A percentile compares a stretch with the other conserved stretches of the same genome.
These are phyloP conservation scores for Mortierella sp. DNA, from an alignment of 371 early-diverging fungal species.

Conservation along the genomic window DNA sequence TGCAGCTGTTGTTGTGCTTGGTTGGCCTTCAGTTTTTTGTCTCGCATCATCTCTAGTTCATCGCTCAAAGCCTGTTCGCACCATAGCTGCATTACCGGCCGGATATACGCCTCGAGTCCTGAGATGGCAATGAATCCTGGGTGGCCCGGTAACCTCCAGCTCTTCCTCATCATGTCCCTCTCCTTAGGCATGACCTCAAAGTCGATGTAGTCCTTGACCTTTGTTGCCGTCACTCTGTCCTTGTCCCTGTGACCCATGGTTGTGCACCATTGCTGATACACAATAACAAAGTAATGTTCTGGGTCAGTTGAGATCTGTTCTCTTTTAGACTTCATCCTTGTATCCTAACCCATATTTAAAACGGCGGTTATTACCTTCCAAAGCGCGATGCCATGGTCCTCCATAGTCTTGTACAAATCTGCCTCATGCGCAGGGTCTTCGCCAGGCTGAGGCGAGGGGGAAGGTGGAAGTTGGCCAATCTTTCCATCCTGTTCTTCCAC, in stretches of 20 bases:
- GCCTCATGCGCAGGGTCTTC: neutral
- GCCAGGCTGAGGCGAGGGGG: neutral
- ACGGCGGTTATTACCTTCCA: neutral
- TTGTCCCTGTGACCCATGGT: neutral
- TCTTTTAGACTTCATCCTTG: too few relatives aligned
- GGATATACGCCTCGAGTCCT: neutral
- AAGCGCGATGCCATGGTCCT: neutral
- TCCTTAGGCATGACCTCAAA: neutral
- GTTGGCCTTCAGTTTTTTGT: neutral
- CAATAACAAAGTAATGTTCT: neutral
- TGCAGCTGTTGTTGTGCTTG: neutral
- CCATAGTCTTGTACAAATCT: neutral
- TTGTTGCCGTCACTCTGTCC: neutral
- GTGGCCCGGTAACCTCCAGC: neutral
- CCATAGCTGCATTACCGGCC: neutral
- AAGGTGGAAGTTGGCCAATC: neutral
- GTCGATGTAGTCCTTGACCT: slow-evolving; percentile 6
- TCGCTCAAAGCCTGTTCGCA: neutral
- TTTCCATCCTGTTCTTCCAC: neutral
- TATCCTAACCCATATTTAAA: too few relatives aligned
- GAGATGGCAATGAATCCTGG: neutral
- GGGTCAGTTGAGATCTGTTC: too few relatives aligned
- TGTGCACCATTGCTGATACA: neutral
- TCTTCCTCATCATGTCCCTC: neutral
- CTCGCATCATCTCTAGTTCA: neutral